Base-by-base conservation (phyloP, 1,284 basidiomycete species). In the Apiotrichum gamsii region DNA sequence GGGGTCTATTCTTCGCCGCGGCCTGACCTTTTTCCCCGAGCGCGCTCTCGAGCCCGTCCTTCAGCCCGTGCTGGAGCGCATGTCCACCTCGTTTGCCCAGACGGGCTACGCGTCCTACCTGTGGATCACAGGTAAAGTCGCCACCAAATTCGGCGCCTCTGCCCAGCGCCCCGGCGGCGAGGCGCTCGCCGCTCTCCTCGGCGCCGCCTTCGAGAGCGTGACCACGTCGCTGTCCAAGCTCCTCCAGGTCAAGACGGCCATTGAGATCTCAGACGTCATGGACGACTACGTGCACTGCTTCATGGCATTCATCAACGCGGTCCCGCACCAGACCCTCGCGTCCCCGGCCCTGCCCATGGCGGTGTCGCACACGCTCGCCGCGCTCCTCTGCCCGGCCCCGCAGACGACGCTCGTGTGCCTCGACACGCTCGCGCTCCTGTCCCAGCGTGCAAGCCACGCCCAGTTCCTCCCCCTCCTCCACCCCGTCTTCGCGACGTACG, bases 231-330 rank as follows among this genome's bases (percentile, higher is more conserved):
- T 90, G 8, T 78, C 82, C n/a, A 69, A 75, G 39, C 58, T 90
- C 31, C 67, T 94, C 45, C 81, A 83, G 57, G 72, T 77, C 28
- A 84, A 85, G 60, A 65, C 76, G 4, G 81, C 87, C 14, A 73
- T 78, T 24, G 82, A 84, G 52, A 79, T 93, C 38, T 87, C 90
- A 19, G 90, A 94, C 73, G 95, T 96, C 29, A 75, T 99, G 61
- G 95, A 98, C 68, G 95, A 99, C 69, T 98, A 94, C 61, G 70
- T 91, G 44, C 89, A 90, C 60, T 79, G 91, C 67, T 76, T 90
- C 29, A 70, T 84, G 48, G 82, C 84, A 53, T 76, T 90, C 62
- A 69, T 85, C 35, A 28, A 39, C 16, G 78, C 83, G 43, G 75
- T 80, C 2, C 89, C 93, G 2, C 80, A 86, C 49, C 74, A 88